These are phyloP conservation scores for Xylaria longipes DNA, from an alignment of 495 filamentous ascomycete species.

Conservation along the genomic window DNA sequence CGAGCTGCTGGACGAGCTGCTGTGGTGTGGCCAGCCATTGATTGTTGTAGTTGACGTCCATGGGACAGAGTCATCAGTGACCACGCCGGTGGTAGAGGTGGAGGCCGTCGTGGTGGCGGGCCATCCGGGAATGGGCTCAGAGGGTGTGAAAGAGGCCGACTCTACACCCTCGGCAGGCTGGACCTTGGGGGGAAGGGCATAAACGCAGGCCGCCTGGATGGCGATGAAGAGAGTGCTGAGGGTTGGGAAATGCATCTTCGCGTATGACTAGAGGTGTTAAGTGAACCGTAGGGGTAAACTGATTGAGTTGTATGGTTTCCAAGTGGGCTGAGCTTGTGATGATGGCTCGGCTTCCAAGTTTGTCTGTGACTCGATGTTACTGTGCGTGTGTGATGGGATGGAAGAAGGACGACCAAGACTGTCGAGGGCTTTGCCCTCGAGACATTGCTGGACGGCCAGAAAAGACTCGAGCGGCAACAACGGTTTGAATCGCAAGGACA, in stretches of 20 bases:
- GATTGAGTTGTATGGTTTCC: constrained; percentile 17
- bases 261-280: background rate
- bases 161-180: background rate
- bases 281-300: background rate
- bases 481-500: background rate
- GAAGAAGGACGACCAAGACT: background rate
- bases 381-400: background rate
- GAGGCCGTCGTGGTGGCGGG: background rate
- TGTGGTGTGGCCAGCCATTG: constrained; percentile 13
- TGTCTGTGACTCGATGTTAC: background rate
- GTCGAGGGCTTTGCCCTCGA: background rate
- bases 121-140: constrained; percentile 18
- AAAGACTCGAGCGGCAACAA: background rate
- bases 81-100: background rate
- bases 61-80: background rate
- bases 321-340: background rate
- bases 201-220: background rate
- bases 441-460: background rate
- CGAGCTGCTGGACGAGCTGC: background rate
- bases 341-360: background rate
- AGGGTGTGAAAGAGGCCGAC: background rate
- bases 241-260: constrained; percentile 19
- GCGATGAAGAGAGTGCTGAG: constrained; percentile 21
- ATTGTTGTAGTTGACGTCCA: constrained; percentile 9
- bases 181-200: constrained; percentile 16